Evolutionary conservation across 306 rosid genomes (phyloP).

Genomic region (Vigna unguiculata): DNA sequence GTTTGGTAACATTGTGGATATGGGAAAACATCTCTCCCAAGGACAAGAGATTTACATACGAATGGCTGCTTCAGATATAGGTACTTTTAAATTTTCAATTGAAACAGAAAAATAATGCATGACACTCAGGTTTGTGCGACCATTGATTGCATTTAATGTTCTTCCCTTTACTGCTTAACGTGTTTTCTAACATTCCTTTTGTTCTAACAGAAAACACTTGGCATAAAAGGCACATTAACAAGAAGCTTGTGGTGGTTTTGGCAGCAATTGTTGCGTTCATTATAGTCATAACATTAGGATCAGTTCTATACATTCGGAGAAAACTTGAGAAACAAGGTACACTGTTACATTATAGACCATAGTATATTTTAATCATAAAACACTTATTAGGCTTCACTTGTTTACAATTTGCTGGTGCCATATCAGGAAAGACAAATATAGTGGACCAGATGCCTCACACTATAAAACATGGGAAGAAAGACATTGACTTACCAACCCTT

Average conservation of each 20-base stretch:
- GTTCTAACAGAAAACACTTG: not conserved
- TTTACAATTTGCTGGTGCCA: not conserved
- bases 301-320: not conserved
- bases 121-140: not conserved
- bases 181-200: not conserved
- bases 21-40: conserved; percentile 14
- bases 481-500: not conserved
- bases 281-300: not conserved
- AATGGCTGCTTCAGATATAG: conserved; percentile 18
- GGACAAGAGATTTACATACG: conserved; percentile 35
- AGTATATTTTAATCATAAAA: not conserved
- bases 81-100: not conserved
- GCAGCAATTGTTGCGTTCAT: not conserved
- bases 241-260: conserved; percentile 4
- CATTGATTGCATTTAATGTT: not conserved
- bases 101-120: conserved; percentile 13
- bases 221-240: conserved; percentile 5
- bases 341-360: no score
- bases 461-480: not conserved
- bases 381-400: not conserved
- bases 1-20: conserved; percentile 44
- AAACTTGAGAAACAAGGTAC: conserved; percentile 17
- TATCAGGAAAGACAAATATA: conserved; percentile 7
- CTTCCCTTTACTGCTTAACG: not conserved
- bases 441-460: not conserved